phyloP scores from a whole-genome alignment of 257 asterid genomes.

The Solanum ossicruentum region DNA sequence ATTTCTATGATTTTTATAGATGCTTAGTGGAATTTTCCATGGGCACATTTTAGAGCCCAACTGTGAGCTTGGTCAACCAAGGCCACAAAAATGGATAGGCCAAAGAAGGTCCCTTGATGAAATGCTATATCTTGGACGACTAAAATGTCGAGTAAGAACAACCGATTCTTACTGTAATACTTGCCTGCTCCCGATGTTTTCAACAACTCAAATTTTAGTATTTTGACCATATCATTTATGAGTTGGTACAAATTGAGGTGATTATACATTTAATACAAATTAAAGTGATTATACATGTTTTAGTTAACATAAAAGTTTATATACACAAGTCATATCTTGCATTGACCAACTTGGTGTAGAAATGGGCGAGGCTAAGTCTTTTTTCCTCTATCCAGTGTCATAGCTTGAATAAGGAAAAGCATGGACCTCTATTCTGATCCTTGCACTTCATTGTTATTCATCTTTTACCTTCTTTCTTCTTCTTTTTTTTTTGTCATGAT shows the following conservation, averaged over 20 bases:
- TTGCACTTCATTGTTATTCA: background rate
- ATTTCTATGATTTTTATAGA: background rate
- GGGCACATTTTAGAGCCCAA: background rate
- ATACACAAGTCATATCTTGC: background rate
- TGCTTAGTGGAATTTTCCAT: background rate
- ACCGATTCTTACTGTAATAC: background rate
- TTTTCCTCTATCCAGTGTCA: background rate
- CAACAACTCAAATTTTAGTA: background rate
- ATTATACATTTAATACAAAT: background rate
- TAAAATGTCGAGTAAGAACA: slow-evolving; percentile 5
- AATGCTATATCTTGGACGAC: background rate
- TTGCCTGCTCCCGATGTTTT: background rate
- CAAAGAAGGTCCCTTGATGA: slow-evolving; percentile 2
- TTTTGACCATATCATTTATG: background rate
- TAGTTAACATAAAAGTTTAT: background rate
- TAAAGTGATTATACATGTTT: background rate
- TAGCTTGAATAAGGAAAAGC: background rate
- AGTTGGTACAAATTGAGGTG: background rate
- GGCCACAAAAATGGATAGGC: background rate
- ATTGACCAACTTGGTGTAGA: background rate
- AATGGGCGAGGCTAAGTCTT: background rate
- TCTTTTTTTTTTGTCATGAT: background rate
- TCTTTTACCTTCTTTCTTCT: background rate
- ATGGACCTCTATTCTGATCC: background rate
- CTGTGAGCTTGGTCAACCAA: slow-evolving; percentile 1